Percentiles rank a stretch among this genome's conserved stretches.
Evolutionary conservation across 2,329 filamentous ascomycete species (phyloP).

Genomic region (Cryoendolithus antarcticus): DNA sequence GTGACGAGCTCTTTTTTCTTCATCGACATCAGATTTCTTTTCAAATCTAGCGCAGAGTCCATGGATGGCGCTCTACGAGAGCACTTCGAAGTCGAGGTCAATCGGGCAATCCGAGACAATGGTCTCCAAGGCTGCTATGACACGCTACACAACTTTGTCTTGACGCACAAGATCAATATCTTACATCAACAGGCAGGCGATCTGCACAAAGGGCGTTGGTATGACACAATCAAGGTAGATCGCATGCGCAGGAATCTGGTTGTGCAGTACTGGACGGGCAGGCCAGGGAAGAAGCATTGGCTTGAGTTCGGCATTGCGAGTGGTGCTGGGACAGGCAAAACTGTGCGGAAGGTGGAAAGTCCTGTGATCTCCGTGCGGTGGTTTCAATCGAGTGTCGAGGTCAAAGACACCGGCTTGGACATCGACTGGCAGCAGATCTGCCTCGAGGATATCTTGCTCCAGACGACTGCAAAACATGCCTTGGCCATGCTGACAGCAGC

Average conservation of each 20-base stretch:
- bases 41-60: slow-evolving; percentile 53
- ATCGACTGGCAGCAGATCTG: slow-evolving; percentile 59
- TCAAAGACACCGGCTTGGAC: slow-evolving; percentile 50
- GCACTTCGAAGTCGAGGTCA: slow-evolving; percentile 59
- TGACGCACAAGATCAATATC: slow-evolving; percentile 83
- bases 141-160: slow-evolving; percentile 72
- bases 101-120: slow-evolving; percentile 54
- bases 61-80: slow-evolving; percentile 49
- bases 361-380: slow-evolving; percentile 52
- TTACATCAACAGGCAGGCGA: slow-evolving; percentile 64
- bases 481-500: too few species aligned
- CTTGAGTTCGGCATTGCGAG: slow-evolving; percentile 73
- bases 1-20: slow-evolving; percentile 80
- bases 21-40: slow-evolving; percentile 78
- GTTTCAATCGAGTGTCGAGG: slow-evolving; percentile 72
- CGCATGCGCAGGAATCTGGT: slow-evolving; percentile 68
- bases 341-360: slow-evolving; percentile 21
- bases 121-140: slow-evolving; percentile 73
- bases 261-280: slow-evolving; percentile 79
- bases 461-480: slow-evolving; percentile 63
- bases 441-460: slow-evolving; percentile 59
- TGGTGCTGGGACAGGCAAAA: slow-evolving; percentile 29
- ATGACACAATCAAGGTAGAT: slow-evolving; percentile 64
- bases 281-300: slow-evolving; percentile 70
- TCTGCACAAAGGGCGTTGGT: slow-evolving; percentile 61